These are phyloP conservation scores for Cardamine occulta DNA, from an alignment of 345 rosid species.

Conservation along the genomic window DNA sequence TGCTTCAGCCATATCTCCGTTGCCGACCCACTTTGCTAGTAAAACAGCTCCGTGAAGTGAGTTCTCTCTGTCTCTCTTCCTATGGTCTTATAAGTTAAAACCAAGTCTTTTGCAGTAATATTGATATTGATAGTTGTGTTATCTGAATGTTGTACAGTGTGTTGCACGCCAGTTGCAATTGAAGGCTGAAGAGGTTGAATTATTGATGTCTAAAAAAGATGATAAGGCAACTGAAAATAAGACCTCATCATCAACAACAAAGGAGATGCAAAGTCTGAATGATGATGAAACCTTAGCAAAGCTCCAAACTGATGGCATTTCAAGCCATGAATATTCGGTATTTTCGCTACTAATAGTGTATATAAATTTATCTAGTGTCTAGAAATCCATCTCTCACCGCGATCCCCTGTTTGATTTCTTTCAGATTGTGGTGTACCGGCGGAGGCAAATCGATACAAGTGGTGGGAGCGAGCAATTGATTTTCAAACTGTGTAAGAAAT, in stretches of 20 bases:
- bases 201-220: constrained; percentile 48
- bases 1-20: constrained; percentile 76
- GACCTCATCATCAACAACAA: constrained; percentile 35
- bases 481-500: neutral
- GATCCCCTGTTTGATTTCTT: constrained; percentile 14
- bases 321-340: constrained; percentile 30
- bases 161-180: constrained; percentile 64
- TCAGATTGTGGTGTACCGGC: constrained; percentile 32
- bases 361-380: neutral
- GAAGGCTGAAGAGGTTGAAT: constrained; percentile 71
- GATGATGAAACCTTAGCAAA: constrained; percentile 52
- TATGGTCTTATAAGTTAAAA: constrained; percentile 33
- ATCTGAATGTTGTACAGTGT: constrained; percentile 49
- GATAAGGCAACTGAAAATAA: constrained; percentile 18
- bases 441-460: constrained; percentile 14
- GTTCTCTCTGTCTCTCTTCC: constrained; percentile 40
- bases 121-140: constrained; percentile 4
- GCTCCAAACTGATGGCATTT: constrained; percentile 11
- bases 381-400: neutral
- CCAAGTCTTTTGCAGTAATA: neutral
- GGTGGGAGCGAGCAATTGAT: constrained; percentile 29
- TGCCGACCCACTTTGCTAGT: constrained; percentile 69
- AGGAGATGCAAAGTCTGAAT: constrained; percentile 52
- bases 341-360: neutral
- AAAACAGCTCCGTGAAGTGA: constrained; percentile 75